A percentile compares a stretch with the other conserved stretches of the same genome.
These are phyloP conservation scores for Stephania japonica DNA, from an alignment of 164 flowering plant species.

Conservation along the genomic window DNA sequence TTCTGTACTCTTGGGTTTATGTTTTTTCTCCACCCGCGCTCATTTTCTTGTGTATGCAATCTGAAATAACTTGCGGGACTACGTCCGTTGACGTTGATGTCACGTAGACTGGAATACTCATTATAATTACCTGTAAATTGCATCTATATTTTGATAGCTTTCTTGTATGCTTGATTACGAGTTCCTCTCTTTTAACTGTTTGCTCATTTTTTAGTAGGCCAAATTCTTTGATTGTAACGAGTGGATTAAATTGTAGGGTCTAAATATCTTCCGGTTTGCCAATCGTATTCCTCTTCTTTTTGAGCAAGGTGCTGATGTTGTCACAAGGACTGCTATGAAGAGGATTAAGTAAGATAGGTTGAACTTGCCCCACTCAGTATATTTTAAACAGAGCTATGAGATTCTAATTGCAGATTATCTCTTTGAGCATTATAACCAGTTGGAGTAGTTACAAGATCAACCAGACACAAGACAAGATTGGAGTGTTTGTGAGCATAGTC, in stretches of 20 bases:
- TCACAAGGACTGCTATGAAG: conserved; percentile 86
- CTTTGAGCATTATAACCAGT: conserved; percentile 36
- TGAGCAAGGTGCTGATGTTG: conserved; percentile 99
- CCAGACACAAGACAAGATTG: conserved; percentile 91
- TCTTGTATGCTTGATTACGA: no score
- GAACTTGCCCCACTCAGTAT: neutral
- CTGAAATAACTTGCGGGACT: no score
- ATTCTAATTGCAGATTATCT: neutral
- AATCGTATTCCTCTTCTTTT: conserved; percentile 98
- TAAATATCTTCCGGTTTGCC: conserved; percentile 94
- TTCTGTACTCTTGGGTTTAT: no score
- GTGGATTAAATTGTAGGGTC: conserved; percentile 47
- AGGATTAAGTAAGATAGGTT: conserved; percentile 73
- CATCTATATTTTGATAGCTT: neutral
- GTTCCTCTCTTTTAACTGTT: neutral
- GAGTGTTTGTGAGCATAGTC: conserved; percentile 95
- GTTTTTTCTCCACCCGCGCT: no score
- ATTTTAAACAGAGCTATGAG: neutral
- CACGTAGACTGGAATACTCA: no score
- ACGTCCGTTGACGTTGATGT: no score
- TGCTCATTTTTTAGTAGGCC: neutral
- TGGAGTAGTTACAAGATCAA: conserved; percentile 95
- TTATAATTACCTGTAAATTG: neutral
- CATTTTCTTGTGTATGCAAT: no score
- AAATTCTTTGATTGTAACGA: conserved; percentile 1